A percentile compares a stretch with the other conserved stretches of the same genome.
Conservation (phyloP, 345 rosid genomes). For the Populus ilicifolia region DNA sequence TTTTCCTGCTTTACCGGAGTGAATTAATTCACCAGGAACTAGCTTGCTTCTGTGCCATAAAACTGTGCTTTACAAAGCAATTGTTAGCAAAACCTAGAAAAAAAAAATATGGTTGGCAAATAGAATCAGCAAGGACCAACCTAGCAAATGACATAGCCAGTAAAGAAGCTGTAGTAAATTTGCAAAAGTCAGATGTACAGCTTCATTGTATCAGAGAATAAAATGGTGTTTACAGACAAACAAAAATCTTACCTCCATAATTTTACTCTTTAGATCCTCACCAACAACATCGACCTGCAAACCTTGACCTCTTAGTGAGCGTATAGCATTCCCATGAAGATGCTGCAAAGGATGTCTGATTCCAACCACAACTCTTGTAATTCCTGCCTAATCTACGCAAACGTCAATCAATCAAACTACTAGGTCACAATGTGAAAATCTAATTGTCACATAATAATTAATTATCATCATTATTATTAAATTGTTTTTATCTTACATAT, state of each 20-base stretch:
- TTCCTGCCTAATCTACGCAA: slow-evolving; percentile 64
- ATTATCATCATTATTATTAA: too few relatives aligned
- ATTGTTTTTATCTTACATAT: not conserved
- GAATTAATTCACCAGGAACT: too few relatives aligned
- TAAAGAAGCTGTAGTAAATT: too few relatives aligned
- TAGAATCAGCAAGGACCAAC: too few relatives aligned
- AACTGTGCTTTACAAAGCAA: too few relatives aligned
- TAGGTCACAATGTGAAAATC: not conserved
- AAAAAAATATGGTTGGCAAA: too few relatives aligned
- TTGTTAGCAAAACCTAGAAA: too few relatives aligned
- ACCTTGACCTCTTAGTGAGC: slow-evolving; percentile 67
- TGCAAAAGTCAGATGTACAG: too few relatives aligned
- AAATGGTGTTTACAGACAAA: not conserved
- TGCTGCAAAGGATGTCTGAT: slow-evolving; percentile 86
- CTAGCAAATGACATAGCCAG: too few relatives aligned
- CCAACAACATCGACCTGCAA: slow-evolving; percentile 87
- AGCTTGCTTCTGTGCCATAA: too few relatives aligned
- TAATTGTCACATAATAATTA: not conserved
- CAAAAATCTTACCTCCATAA: slow-evolving; percentile 52
- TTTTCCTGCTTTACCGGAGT: too few relatives aligned
- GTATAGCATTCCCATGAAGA: slow-evolving; percentile 80
- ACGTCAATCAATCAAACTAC: not conserved
- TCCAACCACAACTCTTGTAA: slow-evolving; percentile 73
- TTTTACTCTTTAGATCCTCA: slow-evolving; percentile 74
- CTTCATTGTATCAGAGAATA: too few relatives aligned